A percentile compares a stretch with the other conserved stretches of the same genome.
Evolutionary conservation across 2,329 filamentous ascomycete species (phyloP).

Genomic region (Chaetomium strumarium): DNA sequence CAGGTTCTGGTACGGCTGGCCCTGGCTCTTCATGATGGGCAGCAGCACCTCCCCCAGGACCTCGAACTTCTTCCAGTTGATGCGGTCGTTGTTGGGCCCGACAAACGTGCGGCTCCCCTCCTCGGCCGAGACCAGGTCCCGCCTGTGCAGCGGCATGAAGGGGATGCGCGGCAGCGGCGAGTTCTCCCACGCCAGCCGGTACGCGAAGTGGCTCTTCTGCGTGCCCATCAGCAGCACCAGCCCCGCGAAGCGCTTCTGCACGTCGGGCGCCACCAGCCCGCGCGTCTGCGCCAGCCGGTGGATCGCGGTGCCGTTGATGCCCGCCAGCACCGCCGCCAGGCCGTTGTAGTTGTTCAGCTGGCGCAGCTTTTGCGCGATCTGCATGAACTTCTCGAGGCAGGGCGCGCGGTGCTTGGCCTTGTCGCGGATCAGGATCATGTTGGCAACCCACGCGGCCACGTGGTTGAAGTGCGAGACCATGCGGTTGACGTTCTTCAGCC

Average conservation of each 20-base stretch:
- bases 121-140: constrained; percentile 86
- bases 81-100: constrained; percentile 62
- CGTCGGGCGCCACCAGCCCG: constrained; percentile 63
- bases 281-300: constrained; percentile 77
- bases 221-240: constrained; percentile 89
- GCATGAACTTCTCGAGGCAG: constrained; percentile 95
- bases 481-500: constrained; percentile 79
- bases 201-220: constrained; percentile 87
- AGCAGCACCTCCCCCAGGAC: constrained; percentile 88
- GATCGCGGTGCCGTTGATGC: constrained; percentile 82
- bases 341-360: constrained; percentile 97
- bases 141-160: constrained; percentile 81
- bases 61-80: constrained; percentile 99
- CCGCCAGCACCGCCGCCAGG: constrained; percentile 86
- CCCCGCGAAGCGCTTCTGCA: constrained; percentile 79
- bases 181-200: constrained; percentile 97
- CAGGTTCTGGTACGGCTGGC: constrained; percentile 70
- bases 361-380: constrained; percentile 75
- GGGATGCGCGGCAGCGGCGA: constrained; percentile 85
- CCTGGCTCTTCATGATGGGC: constrained; percentile 87
- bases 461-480: constrained; percentile 94
- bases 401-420: constrained; percentile 92
- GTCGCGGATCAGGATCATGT: constrained; percentile 81
- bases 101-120: constrained; percentile 90
- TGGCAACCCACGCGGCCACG: constrained; percentile 73